Evolutionary conservation across 202 grass and related monocot genomes (phyloP).

Genomic region (Digitaria exilis): DNA sequence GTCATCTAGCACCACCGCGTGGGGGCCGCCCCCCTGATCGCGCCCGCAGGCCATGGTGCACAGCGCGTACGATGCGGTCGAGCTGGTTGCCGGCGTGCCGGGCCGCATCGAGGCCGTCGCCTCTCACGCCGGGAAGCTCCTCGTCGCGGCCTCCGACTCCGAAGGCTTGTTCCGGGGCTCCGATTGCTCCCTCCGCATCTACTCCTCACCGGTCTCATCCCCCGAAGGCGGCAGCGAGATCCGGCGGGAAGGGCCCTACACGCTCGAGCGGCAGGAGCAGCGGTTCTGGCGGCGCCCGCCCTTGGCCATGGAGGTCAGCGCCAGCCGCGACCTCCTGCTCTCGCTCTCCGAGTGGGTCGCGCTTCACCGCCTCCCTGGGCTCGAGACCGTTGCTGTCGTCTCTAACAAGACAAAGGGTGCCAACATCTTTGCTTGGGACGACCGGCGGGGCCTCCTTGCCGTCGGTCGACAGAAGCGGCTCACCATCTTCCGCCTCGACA

Average conservation of each 20-base stretch:
- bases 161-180: slow-evolving; percentile 67
- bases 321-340: slow-evolving; percentile 74
- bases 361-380: slow-evolving; percentile 83
- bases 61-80: slow-evolving; percentile 82
- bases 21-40: not conserved
- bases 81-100: slow-evolving; percentile 69
- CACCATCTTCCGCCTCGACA: slow-evolving; percentile 84
- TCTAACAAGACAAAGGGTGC: slow-evolving; percentile 89
- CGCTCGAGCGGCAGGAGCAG: slow-evolving; percentile 64
- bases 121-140: slow-evolving; percentile 77
- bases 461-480: slow-evolving; percentile 87
- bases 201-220: slow-evolving; percentile 36
- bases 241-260: slow-evolving; percentile 61
- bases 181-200: slow-evolving; percentile 79
- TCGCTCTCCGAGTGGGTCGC: slow-evolving; percentile 90
- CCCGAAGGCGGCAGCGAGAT: slow-evolving; percentile 52
- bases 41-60: slow-evolving; percentile 71
- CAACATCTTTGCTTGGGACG: slow-evolving; percentile 87
- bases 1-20: not conserved
- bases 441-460: slow-evolving; percentile 71
- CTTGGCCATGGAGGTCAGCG: slow-evolving; percentile 74
- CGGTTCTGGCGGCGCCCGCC: slow-evolving; percentile 78
- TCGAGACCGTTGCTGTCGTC: slow-evolving; percentile 83
- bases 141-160: slow-evolving; percentile 70
- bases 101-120: slow-evolving; percentile 76